Base-by-base conservation (phyloP, 805 yeast species). In the Wickerhamiella parazyma region DNA sequence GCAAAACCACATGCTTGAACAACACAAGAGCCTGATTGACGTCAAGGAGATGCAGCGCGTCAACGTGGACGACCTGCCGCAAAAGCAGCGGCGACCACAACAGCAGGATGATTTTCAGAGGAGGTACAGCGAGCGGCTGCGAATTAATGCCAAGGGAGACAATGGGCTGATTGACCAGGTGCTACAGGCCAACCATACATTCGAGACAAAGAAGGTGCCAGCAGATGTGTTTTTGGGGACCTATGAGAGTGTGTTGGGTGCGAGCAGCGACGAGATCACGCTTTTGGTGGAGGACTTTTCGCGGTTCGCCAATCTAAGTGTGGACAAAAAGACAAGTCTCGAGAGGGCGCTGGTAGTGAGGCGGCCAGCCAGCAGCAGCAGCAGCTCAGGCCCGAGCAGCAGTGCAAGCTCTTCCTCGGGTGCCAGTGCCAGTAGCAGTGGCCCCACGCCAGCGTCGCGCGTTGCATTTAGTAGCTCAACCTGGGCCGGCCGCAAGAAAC, bases 1-100 rank as follows among this genome's bases (percentile, higher is more conserved):
- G 43, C 79, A 81, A 44, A 87, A 93, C 1, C 98, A 91, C 61
- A 78, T 85, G 76, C 62, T 85, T 38, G 73, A 76, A 50, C 89
- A 80, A 52, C 99, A 91, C 60, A 76, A 81, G 2, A 72, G 72
- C 4, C 51, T 78, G 2, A 63, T 69, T 35, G 66, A 62, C 21
- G 68, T 68, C 36, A 49, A 51, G 33, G 36, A 42, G 22, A 38
- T 45, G 59, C 61, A 35, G 52, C 50, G 35, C 45, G 55, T 36
- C 44, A 26, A 39, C 26, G 7, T 40, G 42, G 45, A 31, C 22
- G 48, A 38, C 16, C 18, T 39, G 11, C 33, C 33, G n/a, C n/a
- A n/a, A 9, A 18, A 5, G 9, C n/a, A 31, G 50, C n/a, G 42
- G 38, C 31, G 31, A n/a, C 31, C 14, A 7, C 16, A 28, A 3